Base-by-base conservation (phyloP, 257 asterid species). In the Striga asiatica region DNA sequence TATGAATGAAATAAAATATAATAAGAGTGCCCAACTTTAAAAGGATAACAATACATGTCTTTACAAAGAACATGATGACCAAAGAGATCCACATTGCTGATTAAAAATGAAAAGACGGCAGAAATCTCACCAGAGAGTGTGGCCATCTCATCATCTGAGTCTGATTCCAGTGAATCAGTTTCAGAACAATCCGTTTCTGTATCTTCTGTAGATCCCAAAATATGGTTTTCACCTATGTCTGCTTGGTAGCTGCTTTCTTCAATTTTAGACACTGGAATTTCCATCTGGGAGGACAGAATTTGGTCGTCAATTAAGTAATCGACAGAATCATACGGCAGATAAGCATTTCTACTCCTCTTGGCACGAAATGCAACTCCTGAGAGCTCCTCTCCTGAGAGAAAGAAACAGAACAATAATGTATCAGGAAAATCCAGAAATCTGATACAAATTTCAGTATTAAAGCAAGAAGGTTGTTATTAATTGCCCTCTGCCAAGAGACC, bases 161-260 rank as follows among this genome's bases (percentile, higher is more conserved):
- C 97, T 1, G 95, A 84, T 50, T 87, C 94, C 67, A 68, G 45
- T 54, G 96, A 82, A 75, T 88, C 94, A 12, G 94, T 74, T 65
- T 79, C 94, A 9, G 91, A 82, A 72, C 94, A 78, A 78, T 92
- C 99, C 18, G 97, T 92, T 77, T 88, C 99, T 41, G 97, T 84
- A 70, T 81, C 91, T 73, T 92, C 97, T 5, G 89, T 76, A 50
- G 95, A 82, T 8, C 77, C 93, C 46, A 85, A 78, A 50, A 69
- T 69, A 55, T 64, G 82, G 64, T 81, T 87, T 67, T 78, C 89
- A 56, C 78, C 80, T 50, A 49, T 58, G 66, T 68, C 84, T 62
- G 65, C 79, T 34, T 69, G 70, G 42, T 61, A 66, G 62, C 49
- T 68, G 60, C 70, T 61, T 27, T 66, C 85, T 54, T 80, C 92